Evolutionary conservation across 1,284 basidiomycete species (phyloP).

Genomic region (Rugiboletus extremiorientalis): DNA sequence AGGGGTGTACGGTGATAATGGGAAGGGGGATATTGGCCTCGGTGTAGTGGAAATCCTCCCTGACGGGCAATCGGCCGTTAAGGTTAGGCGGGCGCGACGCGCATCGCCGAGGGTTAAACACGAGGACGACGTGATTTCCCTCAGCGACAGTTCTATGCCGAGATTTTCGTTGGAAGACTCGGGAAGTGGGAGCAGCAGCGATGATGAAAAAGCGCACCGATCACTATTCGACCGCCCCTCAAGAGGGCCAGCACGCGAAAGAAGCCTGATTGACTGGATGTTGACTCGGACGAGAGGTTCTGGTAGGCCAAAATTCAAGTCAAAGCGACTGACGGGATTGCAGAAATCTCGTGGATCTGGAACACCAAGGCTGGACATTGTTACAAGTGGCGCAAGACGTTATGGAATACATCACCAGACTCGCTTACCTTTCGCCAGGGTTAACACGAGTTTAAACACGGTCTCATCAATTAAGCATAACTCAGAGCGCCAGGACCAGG

Average conservation of each 20-base stretch:
- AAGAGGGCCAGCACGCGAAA: constrained; percentile 34
- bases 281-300: constrained; percentile 42
- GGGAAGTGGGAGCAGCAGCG: constrained; percentile 21
- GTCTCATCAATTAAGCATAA: constrained; percentile 4
- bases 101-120: background rate
- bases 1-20: background rate
- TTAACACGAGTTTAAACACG: constrained; percentile 5
- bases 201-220: constrained; percentile 31
- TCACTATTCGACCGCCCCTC: constrained; percentile 32
- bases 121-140: constrained; percentile 22
- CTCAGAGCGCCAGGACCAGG: constrained; percentile 3
- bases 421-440: constrained; percentile 32
- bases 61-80: constrained; percentile 15
- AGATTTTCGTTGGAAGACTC: constrained; percentile 29
- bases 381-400: constrained; percentile 37
- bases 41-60: constrained; percentile 7
- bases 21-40: background rate
- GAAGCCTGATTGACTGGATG: constrained; percentile 60
- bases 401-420: constrained; percentile 40
- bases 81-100: constrained; percentile 5
- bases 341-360: constrained; percentile 10
- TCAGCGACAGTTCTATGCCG: constrained; percentile 25
- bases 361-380: constrained; percentile 33
- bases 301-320: constrained; percentile 17
- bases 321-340: constrained; percentile 1